phyloP scores from a whole-genome alignment of 768 basidiomycete species.

The Mycena indigotica region DNA sequence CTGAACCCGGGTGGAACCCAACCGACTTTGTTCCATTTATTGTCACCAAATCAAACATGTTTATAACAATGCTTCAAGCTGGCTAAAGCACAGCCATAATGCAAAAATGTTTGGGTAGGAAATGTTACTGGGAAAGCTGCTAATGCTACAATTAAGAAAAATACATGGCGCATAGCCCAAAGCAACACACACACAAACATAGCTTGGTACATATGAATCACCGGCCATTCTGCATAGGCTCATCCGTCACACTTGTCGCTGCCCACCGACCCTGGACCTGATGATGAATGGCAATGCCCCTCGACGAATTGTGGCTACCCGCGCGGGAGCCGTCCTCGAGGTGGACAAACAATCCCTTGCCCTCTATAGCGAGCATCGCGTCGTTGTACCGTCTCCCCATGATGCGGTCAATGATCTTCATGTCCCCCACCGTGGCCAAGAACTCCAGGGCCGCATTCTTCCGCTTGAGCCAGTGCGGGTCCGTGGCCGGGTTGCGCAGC shows the following conservation, averaged over 20 bases:
- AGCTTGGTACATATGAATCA: no score
- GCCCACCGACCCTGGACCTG: conserved; percentile 19
- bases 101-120: no score
- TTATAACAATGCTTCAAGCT: no score
- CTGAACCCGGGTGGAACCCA: no score
- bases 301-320: background rate
- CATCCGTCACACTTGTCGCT: conserved; percentile 12
- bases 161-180: no score
- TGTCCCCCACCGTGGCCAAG: conserved; percentile 14
- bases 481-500: conserved; percentile 1
- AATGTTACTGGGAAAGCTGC: no score
- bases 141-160: no score
- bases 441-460: conserved; percentile 14
- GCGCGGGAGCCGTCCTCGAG: conserved; percentile 15
- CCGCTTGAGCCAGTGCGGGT: conserved; percentile 10
- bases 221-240: no score
- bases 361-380: conserved; percentile 19
- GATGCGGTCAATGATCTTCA: conserved; percentile 12
- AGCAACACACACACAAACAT: no score
- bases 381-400: conserved; percentile 21
- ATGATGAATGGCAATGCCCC: conserved; percentile 19
- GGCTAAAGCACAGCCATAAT: no score
- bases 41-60: no score
- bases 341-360: conserved; percentile 16
- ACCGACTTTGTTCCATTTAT: no score